Evolutionary conservation across 495 filamentous ascomycete genomes (phyloP), one percentile per base, ranked within the genome.

Genomic region (Penicillium flavigenum): DNA sequence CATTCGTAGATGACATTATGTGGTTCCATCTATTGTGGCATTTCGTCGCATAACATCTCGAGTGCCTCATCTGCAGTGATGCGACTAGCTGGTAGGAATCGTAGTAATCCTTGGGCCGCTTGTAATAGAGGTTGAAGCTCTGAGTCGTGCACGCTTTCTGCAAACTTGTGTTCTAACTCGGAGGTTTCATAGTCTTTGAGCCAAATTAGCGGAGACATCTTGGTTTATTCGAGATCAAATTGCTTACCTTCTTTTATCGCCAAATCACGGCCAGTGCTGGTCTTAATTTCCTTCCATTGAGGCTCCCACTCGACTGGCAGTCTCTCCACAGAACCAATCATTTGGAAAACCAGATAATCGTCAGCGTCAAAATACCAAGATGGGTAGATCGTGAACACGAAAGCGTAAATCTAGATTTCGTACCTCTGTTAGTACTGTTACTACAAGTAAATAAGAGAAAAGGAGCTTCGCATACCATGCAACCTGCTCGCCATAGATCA

Each of bases 401-500:
- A 63, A 0, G 55, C 52, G 59, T 65, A 63, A 41, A 68, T 65
- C 65, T 65, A 58, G 4, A 60, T 11, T 38, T 36, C 5, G 59
- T 56, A 41, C 22, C n/a, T 41, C 32, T 6, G 17, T 66, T 38
- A 63, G 45, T 45, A 48, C 29, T 3, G 48, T 16, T 47, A 3
- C 63, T 58, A 11, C 9, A 52, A 41, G 4, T 7, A 14, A 7
- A 16, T 38, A 2, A 38, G 2, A 5, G 14, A 47, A 29, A 58
- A 47, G 34, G 32, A 32, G 24, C 22, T 49, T 49, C 5, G 47
- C 56, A 3, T 69, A 79, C 73, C 56, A 65, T 65, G 53, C 67
- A 70, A 8, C 73, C 75, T n/a, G 56, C 62, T n/a, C 69, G 65
- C 75, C 71, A 79, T 39, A 79, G 55, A 52, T 78, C 75, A 36